These are phyloP conservation scores for Caryopteris hybrid DNA, from an alignment of 305 asterid genomes.

Conservation along the genomic window DNA sequence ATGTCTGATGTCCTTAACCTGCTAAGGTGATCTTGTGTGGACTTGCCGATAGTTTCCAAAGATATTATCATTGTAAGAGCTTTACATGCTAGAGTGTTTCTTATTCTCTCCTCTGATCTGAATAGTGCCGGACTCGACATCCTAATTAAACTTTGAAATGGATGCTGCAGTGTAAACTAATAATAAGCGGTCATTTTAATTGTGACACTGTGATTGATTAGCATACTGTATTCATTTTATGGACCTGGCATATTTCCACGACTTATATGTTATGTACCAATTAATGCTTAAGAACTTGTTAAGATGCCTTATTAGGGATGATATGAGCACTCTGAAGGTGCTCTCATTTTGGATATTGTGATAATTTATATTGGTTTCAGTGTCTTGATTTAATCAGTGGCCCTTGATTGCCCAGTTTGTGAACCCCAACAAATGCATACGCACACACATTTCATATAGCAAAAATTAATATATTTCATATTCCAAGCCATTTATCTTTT, in stretches of 20 bases:
- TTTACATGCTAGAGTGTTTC: neutral
- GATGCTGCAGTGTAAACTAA: neutral
- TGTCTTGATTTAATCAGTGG: neutral
- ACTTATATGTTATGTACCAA: neutral
- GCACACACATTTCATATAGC: neutral
- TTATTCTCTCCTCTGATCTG: neutral
- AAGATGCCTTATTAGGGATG: neutral
- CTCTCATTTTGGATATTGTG: neutral
- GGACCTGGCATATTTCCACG: neutral
- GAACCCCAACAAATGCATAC: neutral
- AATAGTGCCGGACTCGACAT: neutral
- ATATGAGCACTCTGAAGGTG: neutral
- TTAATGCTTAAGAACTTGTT: neutral
- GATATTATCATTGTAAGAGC: neutral
- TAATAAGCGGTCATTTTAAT: neutral
- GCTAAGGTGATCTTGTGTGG: neutral
- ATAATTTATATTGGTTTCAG: neutral
- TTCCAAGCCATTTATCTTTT: neutral
- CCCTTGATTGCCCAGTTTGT: neutral
- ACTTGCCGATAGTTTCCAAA: neutral
- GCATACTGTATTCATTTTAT: neutral
- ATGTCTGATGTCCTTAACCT: neutral
- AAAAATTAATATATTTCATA: neutral
- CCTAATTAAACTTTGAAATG: neutral
- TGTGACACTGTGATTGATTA: neutral